phyloP scores from a whole-genome alignment of 2,329 filamentous ascomycete genomes.

The Aureobasidium pullulans region DNA sequence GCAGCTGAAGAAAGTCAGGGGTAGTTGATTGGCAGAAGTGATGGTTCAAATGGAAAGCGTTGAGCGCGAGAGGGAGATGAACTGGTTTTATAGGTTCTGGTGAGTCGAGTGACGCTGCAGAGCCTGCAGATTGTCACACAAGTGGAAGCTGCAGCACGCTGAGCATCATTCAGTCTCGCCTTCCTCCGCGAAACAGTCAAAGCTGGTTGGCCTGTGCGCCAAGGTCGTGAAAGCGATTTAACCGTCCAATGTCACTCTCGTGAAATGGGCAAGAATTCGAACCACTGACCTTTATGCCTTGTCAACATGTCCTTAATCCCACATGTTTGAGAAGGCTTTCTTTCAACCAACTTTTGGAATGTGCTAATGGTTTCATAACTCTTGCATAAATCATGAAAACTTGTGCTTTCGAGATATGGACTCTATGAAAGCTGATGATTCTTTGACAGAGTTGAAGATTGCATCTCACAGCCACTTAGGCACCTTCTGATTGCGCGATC shows the following conservation, averaged over 20 bases:
- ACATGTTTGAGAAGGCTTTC: too few relatives aligned
- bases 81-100: slow-evolving; percentile 2
- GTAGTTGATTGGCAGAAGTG: neutral
- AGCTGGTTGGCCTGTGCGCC: neutral
- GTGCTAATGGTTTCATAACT: neutral
- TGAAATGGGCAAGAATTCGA: too few relatives aligned
- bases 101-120: neutral
- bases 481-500: too few relatives aligned
- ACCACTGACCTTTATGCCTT: too few relatives aligned
- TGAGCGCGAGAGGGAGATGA: neutral
- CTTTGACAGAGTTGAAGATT: too few relatives aligned
- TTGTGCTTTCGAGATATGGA: too few relatives aligned
- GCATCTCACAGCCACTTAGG: too few relatives aligned
- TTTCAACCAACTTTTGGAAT: too few relatives aligned
- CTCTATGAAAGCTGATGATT: too few relatives aligned
- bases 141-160: slow-evolving; percentile 9
- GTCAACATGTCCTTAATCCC: too few relatives aligned
- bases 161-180: neutral
- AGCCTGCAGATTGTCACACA: slow-evolving; percentile 4
- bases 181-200: neutral
- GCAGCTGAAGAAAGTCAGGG: neutral
- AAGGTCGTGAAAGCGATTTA: too few relatives aligned
- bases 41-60: neutral
- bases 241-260: too few relatives aligned
- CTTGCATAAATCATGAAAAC: neutral